Conservation (phyloP, 139 green algal genomes). For the Pedinophyceae sp. region DNA sequence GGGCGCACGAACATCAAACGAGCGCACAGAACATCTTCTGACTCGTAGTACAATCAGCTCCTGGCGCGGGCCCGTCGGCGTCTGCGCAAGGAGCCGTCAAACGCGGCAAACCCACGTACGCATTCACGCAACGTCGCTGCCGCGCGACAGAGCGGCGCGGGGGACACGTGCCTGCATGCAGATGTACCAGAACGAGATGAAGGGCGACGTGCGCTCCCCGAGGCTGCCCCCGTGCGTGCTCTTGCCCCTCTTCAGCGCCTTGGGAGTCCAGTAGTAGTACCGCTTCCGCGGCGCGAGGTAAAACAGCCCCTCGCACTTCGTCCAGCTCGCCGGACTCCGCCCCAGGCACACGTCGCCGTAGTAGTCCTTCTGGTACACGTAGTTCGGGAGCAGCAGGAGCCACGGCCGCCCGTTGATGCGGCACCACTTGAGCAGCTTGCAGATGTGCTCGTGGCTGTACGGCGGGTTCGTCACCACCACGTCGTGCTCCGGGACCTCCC, state of each 20-base stretch:
- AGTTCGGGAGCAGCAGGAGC: constrained; percentile 14
- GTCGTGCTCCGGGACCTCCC: constrained; percentile 14
- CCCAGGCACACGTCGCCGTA: neutral
- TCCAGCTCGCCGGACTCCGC: neutral
- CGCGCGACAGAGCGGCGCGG: no score
- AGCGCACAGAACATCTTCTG: no score
- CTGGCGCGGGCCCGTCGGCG: no score
- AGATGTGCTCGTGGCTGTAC: constrained; percentile 14
- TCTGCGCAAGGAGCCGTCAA: no score
- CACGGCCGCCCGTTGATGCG: constrained; percentile 6
- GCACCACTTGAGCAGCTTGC: constrained; percentile 9
- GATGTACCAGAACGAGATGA: constrained; percentile 16
- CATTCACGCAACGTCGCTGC: no score
- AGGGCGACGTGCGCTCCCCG: constrained; percentile 13
- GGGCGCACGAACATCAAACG: no score
- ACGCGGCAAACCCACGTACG: no score
- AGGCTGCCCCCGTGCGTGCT: neutral
- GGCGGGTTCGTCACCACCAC: constrained; percentile 17
- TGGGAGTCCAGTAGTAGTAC: constrained; percentile 16
- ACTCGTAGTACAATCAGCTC: no score
- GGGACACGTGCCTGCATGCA: no score
- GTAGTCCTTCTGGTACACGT: neutral
- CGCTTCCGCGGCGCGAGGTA: constrained; percentile 12
- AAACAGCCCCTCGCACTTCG: constrained; percentile 4
- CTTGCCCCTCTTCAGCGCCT: constrained; percentile 2